These are phyloP conservation scores for Herpetomonas samuelpessoai DNA, from an alignment of 208 protist species.

Conservation along the genomic window DNA sequence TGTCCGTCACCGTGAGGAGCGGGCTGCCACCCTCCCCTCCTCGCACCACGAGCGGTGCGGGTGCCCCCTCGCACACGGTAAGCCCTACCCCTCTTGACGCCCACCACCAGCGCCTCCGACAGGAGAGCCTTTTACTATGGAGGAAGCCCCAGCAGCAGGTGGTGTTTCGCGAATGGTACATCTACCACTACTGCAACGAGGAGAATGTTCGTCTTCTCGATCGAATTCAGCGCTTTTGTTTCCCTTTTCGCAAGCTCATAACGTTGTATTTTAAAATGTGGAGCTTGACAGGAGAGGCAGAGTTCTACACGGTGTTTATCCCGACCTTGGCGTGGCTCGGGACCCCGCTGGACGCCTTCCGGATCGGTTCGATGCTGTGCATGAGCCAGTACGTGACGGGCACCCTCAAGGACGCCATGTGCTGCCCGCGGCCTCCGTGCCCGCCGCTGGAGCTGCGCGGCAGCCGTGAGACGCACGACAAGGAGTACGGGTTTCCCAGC, in stretches of 20 bases:
- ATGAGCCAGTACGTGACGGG: conserved; percentile 63
- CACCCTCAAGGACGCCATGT: conserved; percentile 50
- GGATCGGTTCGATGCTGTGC: conserved; percentile 48
- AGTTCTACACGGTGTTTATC: conserved; percentile 66
- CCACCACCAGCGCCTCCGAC: background rate
- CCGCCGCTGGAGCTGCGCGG: conserved; percentile 61
- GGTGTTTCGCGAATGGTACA: conserved; percentile 70
- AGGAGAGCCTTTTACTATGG: conserved; percentile 26
- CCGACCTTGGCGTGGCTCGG: conserved; percentile 56
- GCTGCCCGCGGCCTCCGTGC: conserved; percentile 65
- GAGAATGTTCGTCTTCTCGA: conserved; percentile 36
- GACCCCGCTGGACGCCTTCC: conserved; percentile 18
- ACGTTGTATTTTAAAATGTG: conserved; percentile 58
- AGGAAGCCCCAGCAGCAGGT: conserved; percentile 15
- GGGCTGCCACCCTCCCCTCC: no score
- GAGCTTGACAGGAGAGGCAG: conserved; percentile 63
- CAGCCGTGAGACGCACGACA: conserved; percentile 35
- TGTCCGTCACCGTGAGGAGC: no score
- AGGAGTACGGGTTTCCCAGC: conserved; percentile 75
- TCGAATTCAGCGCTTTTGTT: conserved; percentile 27
- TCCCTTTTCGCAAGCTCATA: conserved; percentile 22
- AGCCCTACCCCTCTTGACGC: no score
- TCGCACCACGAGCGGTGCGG: no score
- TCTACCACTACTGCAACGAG: conserved; percentile 60
- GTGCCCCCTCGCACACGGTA: no score